phyloP scores from a whole-genome alignment of 2,329 filamentous ascomycete genomes.

The Volutella citrinella region DNA sequence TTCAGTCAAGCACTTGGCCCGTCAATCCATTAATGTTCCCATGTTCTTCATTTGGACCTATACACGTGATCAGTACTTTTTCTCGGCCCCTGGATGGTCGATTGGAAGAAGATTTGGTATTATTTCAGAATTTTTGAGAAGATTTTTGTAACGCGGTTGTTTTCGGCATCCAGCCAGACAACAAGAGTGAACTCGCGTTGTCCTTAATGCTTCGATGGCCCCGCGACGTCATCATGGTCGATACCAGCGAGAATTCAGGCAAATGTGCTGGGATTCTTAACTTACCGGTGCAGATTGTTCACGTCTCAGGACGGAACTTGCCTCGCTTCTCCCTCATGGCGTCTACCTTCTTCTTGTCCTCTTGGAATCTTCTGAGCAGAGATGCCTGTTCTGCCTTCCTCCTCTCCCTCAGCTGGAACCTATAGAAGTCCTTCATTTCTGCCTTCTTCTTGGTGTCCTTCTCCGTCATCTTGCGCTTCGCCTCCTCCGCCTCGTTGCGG shows the following conservation, averaged over 20 bases:
- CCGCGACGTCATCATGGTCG: conserved; percentile 53
- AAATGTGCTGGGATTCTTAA: no score
- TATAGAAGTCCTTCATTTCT: conserved; percentile 72
- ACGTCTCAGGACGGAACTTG: conserved; percentile 54
- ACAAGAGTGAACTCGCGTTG: conserved; percentile 19
- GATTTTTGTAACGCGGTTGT: conserved; percentile 62
- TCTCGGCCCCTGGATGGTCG: no score
- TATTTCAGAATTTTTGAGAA: conserved; percentile 62
- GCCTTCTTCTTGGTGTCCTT: conserved; percentile 60
- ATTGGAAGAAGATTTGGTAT: no score
- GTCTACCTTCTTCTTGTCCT: conserved; percentile 69
- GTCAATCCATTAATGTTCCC: no score
- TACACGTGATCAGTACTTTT: no score
- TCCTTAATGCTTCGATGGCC: conserved; percentile 42
- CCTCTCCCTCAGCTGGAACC: conserved; percentile 78
- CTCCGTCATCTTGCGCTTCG: conserved; percentile 57
- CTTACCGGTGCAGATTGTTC: no score
- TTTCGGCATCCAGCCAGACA: conserved; percentile 48
- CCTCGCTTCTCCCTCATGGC: conserved; percentile 68
- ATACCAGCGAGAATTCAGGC: no score
- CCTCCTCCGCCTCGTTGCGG: conserved; percentile 66
- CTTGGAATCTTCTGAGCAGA: conserved; percentile 69
- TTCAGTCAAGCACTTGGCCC: no score
- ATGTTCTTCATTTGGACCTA: no score
- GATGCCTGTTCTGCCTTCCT: conserved; percentile 71